Evolutionary conservation across 2,329 filamentous ascomycete genomes (phyloP), one percentile per base, ranked within the genome.

Genomic region (Coleophoma crateriformis): DNA sequence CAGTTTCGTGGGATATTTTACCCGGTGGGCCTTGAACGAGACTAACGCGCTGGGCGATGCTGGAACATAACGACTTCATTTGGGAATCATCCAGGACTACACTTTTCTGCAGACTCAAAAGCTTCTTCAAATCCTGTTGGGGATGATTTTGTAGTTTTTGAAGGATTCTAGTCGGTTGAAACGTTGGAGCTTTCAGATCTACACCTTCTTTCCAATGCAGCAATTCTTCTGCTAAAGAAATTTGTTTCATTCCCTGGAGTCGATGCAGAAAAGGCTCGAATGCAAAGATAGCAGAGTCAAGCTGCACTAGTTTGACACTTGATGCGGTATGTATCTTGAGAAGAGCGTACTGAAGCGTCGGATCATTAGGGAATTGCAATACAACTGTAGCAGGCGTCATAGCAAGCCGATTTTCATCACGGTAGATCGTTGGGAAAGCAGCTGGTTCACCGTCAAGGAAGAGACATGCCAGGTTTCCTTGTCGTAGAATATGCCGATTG

Each of bases 1-100:
- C 15, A 33, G 48, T 43, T 48, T 46, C 51, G 35, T 45, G 42
- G 17, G 45, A 27, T 5, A 20, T 10, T 32, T 50, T 51, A 64
- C 55, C 85, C 56, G 87, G 87, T 1, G 87, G 87, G 0, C 87
- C 87, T 68, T 89, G 85, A 2, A 90, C 85, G 0, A 84, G 62
- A 44, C 78, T 81, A 0, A 89, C 64, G 0, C 67, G 64, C 7
- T 74, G 75, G 0, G 62, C 67, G 0, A 90, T 57, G 0, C 79
- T 78, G 14, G 72, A 64, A 3, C 79, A 52, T 0, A 90, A 61
- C 1, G 84, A 83, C 0, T 68, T 56, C 0, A 74, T 66, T 56
- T 90, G 85, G 0, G 83, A 75, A 10, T 63, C 45, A 50, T 82
- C 78, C 0, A 82, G 63, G 3, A 55, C 49, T 3, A 77, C 62